Percentiles rank a stretch among this genome's conserved stretches.
Evolutionary conservation across 2,329 filamentous ascomycete genomes (phyloP).

Genomic region (Juglanconis sp.): DNA sequence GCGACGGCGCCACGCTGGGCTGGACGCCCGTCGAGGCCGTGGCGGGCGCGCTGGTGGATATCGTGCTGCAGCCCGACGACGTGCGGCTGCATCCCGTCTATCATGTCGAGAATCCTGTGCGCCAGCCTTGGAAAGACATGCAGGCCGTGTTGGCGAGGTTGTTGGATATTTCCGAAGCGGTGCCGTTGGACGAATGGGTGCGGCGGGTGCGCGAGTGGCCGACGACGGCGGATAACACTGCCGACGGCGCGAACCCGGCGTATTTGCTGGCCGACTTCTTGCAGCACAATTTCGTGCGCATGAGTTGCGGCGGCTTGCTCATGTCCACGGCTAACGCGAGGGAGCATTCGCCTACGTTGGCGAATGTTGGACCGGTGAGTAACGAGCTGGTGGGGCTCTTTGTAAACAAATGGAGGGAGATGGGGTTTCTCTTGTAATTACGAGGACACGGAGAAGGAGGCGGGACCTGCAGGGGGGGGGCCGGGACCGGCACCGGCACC

Average conservation of each 20-base stretch:
- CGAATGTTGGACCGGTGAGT: not conserved
- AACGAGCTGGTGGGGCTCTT: not conserved
- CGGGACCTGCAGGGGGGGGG: not conserved
- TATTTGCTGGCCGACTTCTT: conserved; percentile 27
- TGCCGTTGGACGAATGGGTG: conserved; percentile 29
- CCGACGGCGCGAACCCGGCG: conserved; percentile 26
- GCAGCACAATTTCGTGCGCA: conserved; percentile 27
- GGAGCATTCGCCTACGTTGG: conserved; percentile 23
- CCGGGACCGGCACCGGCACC: not conserved
- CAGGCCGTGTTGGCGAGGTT: conserved; percentile 11
- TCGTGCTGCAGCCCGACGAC: conserved; percentile 17
- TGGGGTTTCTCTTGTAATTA: not conserved
- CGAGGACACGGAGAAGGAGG: not conserved
- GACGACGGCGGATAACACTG: not conserved
- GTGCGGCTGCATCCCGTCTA: conserved; percentile 15
- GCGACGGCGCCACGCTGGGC: conserved; percentile 33
- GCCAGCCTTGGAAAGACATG: not conserved
- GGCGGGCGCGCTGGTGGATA: conserved; percentile 25
- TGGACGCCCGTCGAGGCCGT: conserved; percentile 45
- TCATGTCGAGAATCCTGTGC: conserved; percentile 2
- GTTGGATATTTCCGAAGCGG: conserved; percentile 22
- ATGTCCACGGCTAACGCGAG: conserved; percentile 24
- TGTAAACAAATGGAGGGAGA: not conserved
- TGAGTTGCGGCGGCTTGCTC: conserved; percentile 29
- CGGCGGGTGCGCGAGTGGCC: conserved; percentile 23